Evolutionary conservation across 75 land plant genomes (phyloP), one percentile per base, ranked within the genome.

Genomic region (Selaginella tamariscina): DNA sequence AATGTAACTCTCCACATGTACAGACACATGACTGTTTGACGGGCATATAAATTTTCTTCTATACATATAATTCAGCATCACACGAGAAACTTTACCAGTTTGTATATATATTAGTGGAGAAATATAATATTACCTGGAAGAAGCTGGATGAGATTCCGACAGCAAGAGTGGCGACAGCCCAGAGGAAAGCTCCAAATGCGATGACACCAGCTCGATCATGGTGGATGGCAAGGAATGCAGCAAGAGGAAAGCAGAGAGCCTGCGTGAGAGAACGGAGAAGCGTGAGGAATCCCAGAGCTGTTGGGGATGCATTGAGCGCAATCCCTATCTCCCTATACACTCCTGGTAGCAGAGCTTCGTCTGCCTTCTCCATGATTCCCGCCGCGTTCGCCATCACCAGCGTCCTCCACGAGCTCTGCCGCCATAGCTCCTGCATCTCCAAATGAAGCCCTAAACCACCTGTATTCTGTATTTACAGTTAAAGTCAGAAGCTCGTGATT

Each of bases 121-220:
- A n/a, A n/a, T n/a, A n/a, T n/a, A n/a, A n/a, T n/a, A n/a, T 32
- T 32, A 88, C 92, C 92, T 88, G 84, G 33, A 73, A 49, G 77
- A 79, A 88, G 27, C 86, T 76, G 57, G 79, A 65, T 33, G 91
- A 88, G 56, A 83, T 24, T 56, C 81, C 93, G 59, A 86, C 84
- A 54, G 80, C 77, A 70, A 87, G 83, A 30, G 93, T 88, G 55
- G 93, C 93, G 55, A 75, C 72, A 2, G 86, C 82, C 93, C 93
- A 88, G 22, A 84, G 78, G 32, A 88, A 76, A 1, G 93, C 93
- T 27, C 93, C 93, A 59, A 81, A 56, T 22, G 93, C 86, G 31
- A 88, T 82, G 56, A 88, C 82, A 31, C 75, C 78, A 33, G 84
- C 54, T 1, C 93, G 80, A 64, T 86, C 79, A 70, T 88, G 79